These are phyloP conservation scores for Dothistroma septosporum DNA, from an alignment of 2,329 filamentous ascomycete species.

Conservation along the genomic window DNA sequence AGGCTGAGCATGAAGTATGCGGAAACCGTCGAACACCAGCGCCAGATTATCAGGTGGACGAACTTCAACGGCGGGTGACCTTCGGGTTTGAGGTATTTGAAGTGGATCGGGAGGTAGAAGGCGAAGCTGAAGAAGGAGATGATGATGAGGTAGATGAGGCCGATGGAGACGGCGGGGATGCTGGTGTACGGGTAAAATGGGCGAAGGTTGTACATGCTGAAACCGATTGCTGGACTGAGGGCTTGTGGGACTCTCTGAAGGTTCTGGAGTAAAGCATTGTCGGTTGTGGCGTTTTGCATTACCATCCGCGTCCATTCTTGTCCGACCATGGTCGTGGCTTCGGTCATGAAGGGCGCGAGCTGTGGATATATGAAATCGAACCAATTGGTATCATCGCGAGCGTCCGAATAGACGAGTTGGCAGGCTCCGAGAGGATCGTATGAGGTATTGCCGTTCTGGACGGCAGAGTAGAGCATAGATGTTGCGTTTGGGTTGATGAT, in stretches of 20 bases:
- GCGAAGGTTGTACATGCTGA: slow-evolving; percentile 54
- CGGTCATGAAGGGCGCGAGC: slow-evolving; percentile 45
- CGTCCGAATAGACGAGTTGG: slow-evolving; percentile 54
- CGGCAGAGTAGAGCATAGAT: slow-evolving; percentile 52
- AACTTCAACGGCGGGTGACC: slow-evolving; percentile 57
- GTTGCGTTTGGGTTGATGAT: slow-evolving; percentile 62
- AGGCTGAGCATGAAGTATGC: slow-evolving; percentile 61
- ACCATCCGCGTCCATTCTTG: slow-evolving; percentile 42
- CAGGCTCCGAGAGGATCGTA: slow-evolving; percentile 59
- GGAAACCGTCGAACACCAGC: slow-evolving; percentile 52
- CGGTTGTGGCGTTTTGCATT: slow-evolving; percentile 40
- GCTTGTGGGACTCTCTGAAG: slow-evolving; percentile 50
- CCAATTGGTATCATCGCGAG: slow-evolving; percentile 55
- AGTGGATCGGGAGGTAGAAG: slow-evolving; percentile 61
- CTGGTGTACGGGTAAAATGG: slow-evolving; percentile 55
- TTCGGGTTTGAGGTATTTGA: slow-evolving; percentile 51
- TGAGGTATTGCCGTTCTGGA: slow-evolving; percentile 52
- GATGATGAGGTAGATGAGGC: slow-evolving; percentile 64
- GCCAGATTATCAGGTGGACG: slow-evolving; percentile 56
- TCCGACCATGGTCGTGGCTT: slow-evolving; percentile 49
- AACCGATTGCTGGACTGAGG: slow-evolving; percentile 54
- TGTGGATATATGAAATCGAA: slow-evolving; percentile 52
- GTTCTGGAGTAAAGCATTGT: slow-evolving; percentile 40
- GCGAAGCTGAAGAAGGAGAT: slow-evolving; percentile 63
- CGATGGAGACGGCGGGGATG: slow-evolving; percentile 58